Evolutionary conservation across 2,329 filamentous ascomycete species (phyloP), one percentile per base, ranked within the genome.

Genomic region (Fusarium sp.): DNA sequence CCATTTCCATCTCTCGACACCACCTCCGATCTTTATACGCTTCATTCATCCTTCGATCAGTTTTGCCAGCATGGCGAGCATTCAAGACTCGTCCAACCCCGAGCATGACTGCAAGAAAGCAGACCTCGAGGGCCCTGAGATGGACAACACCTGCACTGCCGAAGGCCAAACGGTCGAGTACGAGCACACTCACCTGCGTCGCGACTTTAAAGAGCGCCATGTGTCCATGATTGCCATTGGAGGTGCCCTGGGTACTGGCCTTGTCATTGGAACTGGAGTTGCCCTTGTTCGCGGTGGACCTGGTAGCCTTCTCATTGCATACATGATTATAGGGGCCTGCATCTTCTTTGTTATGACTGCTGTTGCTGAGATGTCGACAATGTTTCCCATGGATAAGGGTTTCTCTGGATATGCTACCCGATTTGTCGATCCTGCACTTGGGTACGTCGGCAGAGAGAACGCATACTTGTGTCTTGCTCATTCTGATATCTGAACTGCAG

Each of bases 311-410:
- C 52, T 57, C 3, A 37, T 57, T 16, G 52, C 52, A 6, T 86
- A 85, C 63, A 58, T 81, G n/a, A 45, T 88, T 77, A 74, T 88
- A 75, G 85, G 82, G 63, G 78, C 85, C 5, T 84, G 89, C 59
- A 86, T 90, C 31, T 90, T 85, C 79, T 87, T 86, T 22, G 87
- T 90, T 76, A 90, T 90, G 85, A 82, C 82, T 22, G 80, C 79
- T 8, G 74, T 83, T 18, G 82, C 81, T 24, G 82, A 84, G 66
- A 80, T 82, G 77, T 76, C 78, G 2, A 69, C 80, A 0, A 77
- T 76, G 20, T 47, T 80, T 4, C 79, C 80, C 0, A 76, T 77
- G 57, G 74, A 78, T 22, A 78, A 79, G 45, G 77, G 79, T 0
- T 81, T 81, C 50, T 64, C 68, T 9, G 78, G 80, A 1, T 80